phyloP scores from a whole-genome alignment of 2,329 filamentous ascomycete genomes.

The Akanthomyces dipterigenus region DNA sequence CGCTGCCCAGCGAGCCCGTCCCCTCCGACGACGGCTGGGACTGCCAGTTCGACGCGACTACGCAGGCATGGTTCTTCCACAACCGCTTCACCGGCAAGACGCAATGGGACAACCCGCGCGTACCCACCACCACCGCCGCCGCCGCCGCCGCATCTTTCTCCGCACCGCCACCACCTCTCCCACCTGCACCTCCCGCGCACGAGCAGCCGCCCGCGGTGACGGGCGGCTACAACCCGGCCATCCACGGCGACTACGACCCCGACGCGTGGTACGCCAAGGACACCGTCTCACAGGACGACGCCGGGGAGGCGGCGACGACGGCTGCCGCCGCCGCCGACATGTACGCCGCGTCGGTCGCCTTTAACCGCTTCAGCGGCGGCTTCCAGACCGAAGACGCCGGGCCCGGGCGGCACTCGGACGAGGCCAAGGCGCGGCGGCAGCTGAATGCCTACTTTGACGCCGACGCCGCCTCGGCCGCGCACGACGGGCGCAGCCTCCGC shows the following conservation, averaged over 20 bases:
- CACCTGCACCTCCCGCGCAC: conserved; percentile 26
- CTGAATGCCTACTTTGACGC: conserved; percentile 96
- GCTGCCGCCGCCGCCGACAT: conserved; percentile 33
- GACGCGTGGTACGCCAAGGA: conserved; percentile 85
- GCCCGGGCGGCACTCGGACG: conserved; percentile 74
- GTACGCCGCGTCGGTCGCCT: conserved; percentile 66
- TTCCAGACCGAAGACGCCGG: conserved; percentile 65
- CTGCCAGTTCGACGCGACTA: conserved; percentile 64
- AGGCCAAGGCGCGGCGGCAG: conserved; percentile 79
- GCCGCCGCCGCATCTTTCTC: conserved; percentile 14
- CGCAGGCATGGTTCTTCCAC: conserved; percentile 73
- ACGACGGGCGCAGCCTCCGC: conserved; percentile 85
- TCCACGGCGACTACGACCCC: conserved; percentile 94
- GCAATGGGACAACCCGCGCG: conserved; percentile 83
- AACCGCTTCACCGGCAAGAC: conserved; percentile 69
- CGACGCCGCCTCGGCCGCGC: conserved; percentile 83
- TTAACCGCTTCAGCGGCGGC: conserved; percentile 84
- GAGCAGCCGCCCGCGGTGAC: conserved; percentile 40
- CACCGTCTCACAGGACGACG: conserved; percentile 27
- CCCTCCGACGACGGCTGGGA: conserved; percentile 75
- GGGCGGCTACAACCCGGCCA: conserved; percentile 88
- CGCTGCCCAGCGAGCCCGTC: conserved; percentile 34
- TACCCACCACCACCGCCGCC: conserved; percentile 39
- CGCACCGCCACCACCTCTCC: not conserved
- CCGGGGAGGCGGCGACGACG: conserved; percentile 18